A percentile compares a stretch with the other conserved stretches of the same genome.
Conservation (phyloP, 768 basidiomycete genomes). For the Suillus sp. region DNA sequence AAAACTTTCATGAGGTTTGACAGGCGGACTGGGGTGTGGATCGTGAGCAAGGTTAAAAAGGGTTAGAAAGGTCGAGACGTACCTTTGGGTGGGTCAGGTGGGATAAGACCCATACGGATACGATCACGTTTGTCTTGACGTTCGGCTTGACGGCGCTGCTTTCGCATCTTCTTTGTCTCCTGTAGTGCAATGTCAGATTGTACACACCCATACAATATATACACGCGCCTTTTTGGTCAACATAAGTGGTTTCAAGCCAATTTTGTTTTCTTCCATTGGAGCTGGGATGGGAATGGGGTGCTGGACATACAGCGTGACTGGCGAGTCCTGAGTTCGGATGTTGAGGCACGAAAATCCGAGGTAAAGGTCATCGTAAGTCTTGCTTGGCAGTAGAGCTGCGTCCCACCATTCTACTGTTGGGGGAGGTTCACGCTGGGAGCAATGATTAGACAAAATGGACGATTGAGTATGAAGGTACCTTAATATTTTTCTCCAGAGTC, state of each 20-base stretch:
- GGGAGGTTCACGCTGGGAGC: slow-evolving; percentile 73
- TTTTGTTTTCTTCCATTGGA: slow-evolving; percentile 82
- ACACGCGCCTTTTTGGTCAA: slow-evolving; percentile 77
- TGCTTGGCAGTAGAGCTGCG: slow-evolving; percentile 75
- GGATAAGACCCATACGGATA: slow-evolving; percentile 93
- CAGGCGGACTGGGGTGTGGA: slow-evolving; percentile 66
- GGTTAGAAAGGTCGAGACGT: slow-evolving; percentile 12
- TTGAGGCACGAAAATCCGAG: slow-evolving; percentile 59
- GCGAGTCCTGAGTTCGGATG: slow-evolving; percentile 64
- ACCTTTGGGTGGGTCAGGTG: slow-evolving; percentile 96
- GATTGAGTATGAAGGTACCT: slow-evolving; percentile 47
- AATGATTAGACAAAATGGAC: slow-evolving; percentile 5
- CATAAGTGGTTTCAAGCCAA: slow-evolving; percentile 82
- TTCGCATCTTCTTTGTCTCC: slow-evolving; percentile 98
- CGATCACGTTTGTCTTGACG: slow-evolving; percentile 94
- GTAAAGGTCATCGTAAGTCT: slow-evolving; percentile 75
- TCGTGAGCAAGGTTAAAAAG: not conserved
- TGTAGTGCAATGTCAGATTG: slow-evolving; percentile 21
- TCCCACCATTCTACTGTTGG: slow-evolving; percentile 99
- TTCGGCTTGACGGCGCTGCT: slow-evolving; percentile 83
- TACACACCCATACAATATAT: slow-evolving; percentile 19
- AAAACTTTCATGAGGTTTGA: slow-evolving; percentile 97
- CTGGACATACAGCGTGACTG: slow-evolving; percentile 89
- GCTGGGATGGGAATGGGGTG: slow-evolving; percentile 97
- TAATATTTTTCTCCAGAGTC: slow-evolving; percentile 86